phyloP scores from a whole-genome alignment of 805 yeast species.

The Tetrapisispora fleetii region DNA sequence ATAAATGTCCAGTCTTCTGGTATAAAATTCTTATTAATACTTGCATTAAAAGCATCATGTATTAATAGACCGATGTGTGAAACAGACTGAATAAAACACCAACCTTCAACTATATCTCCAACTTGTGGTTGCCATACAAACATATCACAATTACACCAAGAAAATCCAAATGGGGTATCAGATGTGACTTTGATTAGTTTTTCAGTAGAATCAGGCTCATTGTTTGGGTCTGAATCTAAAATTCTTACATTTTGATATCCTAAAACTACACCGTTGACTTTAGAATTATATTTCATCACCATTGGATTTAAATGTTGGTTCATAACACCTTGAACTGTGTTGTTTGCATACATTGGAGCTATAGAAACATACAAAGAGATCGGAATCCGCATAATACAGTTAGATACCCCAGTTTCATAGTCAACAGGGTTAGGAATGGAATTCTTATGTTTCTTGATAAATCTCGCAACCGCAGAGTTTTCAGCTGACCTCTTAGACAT shows the following conservation, averaged over 20 bases:
- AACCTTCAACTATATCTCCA: slow-evolving; percentile 84
- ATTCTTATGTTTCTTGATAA: slow-evolving; percentile 24
- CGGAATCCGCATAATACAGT: slow-evolving; percentile 27
- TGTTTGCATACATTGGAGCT: slow-evolving; percentile 68
- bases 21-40: slow-evolving; percentile 73
- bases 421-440: slow-evolving; percentile 21
- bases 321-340: slow-evolving; percentile 70
- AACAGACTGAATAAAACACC: slow-evolving; percentile 84
- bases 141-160: slow-evolving; percentile 79
- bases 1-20: slow-evolving; percentile 83
- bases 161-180: slow-evolving; percentile 78
- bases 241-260: slow-evolving; percentile 62
- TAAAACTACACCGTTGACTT: slow-evolving; percentile 73
- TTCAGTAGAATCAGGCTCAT: slow-evolving; percentile 31
- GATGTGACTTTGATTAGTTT: slow-evolving; percentile 58
- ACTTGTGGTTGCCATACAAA: slow-evolving; percentile 82
- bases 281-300: slow-evolving; percentile 68
- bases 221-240: slow-evolving; percentile 34
- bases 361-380: slow-evolving; percentile 64
- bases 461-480: slow-evolving; percentile 11
- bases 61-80: slow-evolving; percentile 87
- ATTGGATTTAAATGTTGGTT: slow-evolving; percentile 85
- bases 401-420: slow-evolving; percentile 23
- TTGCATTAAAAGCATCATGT: slow-evolving; percentile 91
- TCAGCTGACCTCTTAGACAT: slow-evolving; percentile 20